These are phyloP conservation scores for Coleophoma crateriformis DNA, from an alignment of 2,329 filamentous ascomycete species.

Conservation along the genomic window DNA sequence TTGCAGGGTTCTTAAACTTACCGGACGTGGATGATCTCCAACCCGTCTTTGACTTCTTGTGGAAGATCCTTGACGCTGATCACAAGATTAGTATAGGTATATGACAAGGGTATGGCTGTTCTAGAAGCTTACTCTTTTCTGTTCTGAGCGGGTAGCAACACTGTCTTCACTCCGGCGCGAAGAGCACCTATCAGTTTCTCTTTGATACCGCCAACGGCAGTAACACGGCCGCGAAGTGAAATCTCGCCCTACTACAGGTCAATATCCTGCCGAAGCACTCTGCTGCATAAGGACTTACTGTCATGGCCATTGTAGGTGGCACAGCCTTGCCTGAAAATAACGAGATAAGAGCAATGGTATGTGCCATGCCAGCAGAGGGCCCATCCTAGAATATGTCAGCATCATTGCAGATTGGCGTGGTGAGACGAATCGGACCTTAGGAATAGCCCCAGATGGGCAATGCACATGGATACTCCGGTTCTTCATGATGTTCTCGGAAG, in stretches of 20 bases:
- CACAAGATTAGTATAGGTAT: not conserved
- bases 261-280: constrained; percentile 7
- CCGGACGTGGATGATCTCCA: constrained; percentile 87
- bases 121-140: constrained; percentile 60
- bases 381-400: constrained; percentile 58
- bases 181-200: constrained; percentile 96
- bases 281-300: constrained; percentile 41
- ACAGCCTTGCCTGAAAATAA: constrained; percentile 83
- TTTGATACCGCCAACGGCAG: constrained; percentile 95
- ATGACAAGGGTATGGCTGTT: not conserved
- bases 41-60: constrained; percentile 77
- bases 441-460: constrained; percentile 89
- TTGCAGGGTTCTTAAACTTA: constrained; percentile 38
- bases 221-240: constrained; percentile 80
- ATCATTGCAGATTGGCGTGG: not conserved
- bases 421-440: constrained; percentile 72
- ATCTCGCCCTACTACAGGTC: constrained; percentile 45
- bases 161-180: constrained; percentile 89
- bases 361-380: constrained; percentile 80
- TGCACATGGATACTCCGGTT: constrained; percentile 91
- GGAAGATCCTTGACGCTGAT: constrained; percentile 72
- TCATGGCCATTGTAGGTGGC: constrained; percentile 93
- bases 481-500: constrained; percentile 91
- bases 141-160: constrained; percentile 82
- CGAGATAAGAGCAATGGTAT: constrained; percentile 88